phyloP scores from a whole-genome alignment of 139 green algal genomes.

The Chlorella vulgaris region DNA sequence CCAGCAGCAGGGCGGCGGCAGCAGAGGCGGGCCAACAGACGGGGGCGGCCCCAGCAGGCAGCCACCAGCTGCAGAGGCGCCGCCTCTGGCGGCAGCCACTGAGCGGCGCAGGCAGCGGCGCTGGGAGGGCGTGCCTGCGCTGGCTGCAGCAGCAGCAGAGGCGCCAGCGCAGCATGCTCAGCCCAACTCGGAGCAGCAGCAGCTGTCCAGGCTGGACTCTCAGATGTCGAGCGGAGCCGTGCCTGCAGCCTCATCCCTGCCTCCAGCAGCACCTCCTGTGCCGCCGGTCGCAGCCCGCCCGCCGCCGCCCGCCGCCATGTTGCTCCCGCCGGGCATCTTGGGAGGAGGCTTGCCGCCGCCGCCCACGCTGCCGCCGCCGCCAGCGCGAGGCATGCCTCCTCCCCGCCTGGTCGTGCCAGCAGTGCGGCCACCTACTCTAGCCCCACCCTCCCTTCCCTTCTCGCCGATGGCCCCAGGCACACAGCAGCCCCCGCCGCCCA shows the following conservation, averaged over 20 bases:
- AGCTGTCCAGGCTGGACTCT: neutral
- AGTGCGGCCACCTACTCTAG: too few relatives aligned
- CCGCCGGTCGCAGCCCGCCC: neutral
- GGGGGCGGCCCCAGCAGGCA: neutral
- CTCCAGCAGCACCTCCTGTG: neutral
- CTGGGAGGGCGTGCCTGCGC: neutral
- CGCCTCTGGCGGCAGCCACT: neutral
- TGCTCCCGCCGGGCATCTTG: neutral
- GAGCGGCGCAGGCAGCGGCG: neutral
- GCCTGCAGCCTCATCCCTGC: too few relatives aligned
- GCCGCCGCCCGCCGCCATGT: neutral
- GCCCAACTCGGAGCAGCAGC: neutral
- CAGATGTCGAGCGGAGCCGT: neutral
- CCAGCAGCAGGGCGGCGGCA: neutral
- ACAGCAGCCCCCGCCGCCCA: too few relatives aligned
- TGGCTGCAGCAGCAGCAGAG: neutral
- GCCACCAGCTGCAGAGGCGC: neutral
- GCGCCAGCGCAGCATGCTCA: neutral
- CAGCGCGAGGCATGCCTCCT: too few relatives aligned
- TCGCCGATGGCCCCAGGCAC: too few relatives aligned
- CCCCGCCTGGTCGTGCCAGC: too few relatives aligned
- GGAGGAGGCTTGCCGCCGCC: neutral
- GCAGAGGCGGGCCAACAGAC: too few relatives aligned
- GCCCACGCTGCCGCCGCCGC: constrained; percentile 3
- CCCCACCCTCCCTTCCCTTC: too few relatives aligned